phyloP scores from a whole-genome alignment of 1,284 basidiomycete species.

The Ganoderma lucidum region DNA sequence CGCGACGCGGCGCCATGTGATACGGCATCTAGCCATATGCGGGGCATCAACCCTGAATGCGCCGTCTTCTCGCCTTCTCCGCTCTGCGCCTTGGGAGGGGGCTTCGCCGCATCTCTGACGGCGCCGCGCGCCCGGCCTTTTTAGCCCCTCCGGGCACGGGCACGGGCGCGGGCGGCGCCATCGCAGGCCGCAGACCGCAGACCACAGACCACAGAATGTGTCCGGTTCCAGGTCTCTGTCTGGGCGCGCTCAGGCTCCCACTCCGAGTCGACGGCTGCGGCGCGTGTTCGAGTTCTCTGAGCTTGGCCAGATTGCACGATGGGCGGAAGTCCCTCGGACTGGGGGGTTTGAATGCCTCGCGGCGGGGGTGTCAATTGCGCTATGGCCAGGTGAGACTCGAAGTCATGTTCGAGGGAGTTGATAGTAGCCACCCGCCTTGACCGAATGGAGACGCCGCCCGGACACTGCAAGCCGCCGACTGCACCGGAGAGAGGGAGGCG shows the following conservation, averaged over 20 bases:
- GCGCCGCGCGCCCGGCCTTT: not conserved
- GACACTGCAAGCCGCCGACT: not conserved
- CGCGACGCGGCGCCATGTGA: not conserved
- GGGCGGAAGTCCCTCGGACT: too few relatives aligned
- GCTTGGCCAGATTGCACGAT: not conserved
- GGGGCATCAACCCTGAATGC: not conserved
- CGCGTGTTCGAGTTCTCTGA: not conserved
- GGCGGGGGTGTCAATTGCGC: not conserved
- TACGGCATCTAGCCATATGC: slow-evolving; percentile 8
- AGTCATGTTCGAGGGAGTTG: too few relatives aligned
- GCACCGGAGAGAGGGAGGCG: not conserved
- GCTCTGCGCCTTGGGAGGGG: not conserved
- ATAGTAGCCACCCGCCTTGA: not conserved
- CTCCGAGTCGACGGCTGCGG: not conserved
- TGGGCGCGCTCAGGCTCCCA: too few relatives aligned
- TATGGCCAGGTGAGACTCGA: not conserved
- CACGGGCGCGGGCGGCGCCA: not conserved
- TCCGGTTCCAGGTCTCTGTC: not conserved
- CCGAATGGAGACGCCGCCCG: not conserved
- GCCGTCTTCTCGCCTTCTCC: slow-evolving; percentile 1
- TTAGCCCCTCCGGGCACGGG: not conserved
- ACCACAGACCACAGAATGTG: not conserved
- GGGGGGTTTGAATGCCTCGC: not conserved
- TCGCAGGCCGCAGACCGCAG: not conserved
- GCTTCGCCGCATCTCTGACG: not conserved